A percentile compares a stretch with the other conserved stretches of the same genome.
Evolutionary conservation across 169 alveolate species (phyloP).

Genomic region (Theileria annulata): DNA sequence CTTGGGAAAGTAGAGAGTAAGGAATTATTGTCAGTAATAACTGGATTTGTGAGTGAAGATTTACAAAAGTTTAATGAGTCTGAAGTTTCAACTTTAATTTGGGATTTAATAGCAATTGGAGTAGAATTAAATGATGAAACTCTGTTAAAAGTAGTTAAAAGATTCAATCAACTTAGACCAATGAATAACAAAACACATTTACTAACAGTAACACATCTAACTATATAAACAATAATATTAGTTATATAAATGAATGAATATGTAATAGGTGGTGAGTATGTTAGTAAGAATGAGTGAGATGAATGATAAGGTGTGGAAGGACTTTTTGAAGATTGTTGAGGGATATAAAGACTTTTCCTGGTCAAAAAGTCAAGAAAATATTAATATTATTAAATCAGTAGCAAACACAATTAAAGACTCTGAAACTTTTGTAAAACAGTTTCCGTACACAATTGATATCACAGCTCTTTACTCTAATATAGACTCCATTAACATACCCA

Average conservation of each 20-base stretch:
- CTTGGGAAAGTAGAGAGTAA: slow-evolving; percentile 30
- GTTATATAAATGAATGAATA: slow-evolving; percentile 13
- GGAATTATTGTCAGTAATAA: slow-evolving; percentile 3
- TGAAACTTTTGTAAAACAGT: slow-evolving; percentile 44
- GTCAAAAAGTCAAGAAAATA: slow-evolving; percentile 38
- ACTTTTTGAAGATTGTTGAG: slow-evolving; percentile 29
- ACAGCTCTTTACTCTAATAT: slow-evolving; percentile 9
- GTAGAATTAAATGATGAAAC: background rate
- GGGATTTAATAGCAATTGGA: slow-evolving; percentile 34
- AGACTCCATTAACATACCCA: background rate
- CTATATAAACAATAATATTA: background rate
- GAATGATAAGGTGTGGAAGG: slow-evolving; percentile 26
- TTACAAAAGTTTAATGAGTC: slow-evolving; percentile 1
- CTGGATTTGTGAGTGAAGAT: background rate
- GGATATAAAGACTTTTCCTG: slow-evolving; percentile 58
- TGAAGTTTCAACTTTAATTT: slow-evolving; percentile 16
- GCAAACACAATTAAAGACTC: slow-evolving; percentile 24
- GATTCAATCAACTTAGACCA: slow-evolving; percentile 30
- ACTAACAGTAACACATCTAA: slow-evolving; percentile 7
- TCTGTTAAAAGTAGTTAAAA: slow-evolving; percentile 20
- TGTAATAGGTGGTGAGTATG: slow-evolving; percentile 36
- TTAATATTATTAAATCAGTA: slow-evolving; percentile 13
- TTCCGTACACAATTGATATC: slow-evolving; percentile 59
- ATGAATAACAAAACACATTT: slow-evolving; percentile 8
- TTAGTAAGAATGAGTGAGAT: slow-evolving; percentile 12